Evolutionary conservation across 352 stramenopile genomes (phyloP).

Genomic region (Globisporangium canariense): DNA sequence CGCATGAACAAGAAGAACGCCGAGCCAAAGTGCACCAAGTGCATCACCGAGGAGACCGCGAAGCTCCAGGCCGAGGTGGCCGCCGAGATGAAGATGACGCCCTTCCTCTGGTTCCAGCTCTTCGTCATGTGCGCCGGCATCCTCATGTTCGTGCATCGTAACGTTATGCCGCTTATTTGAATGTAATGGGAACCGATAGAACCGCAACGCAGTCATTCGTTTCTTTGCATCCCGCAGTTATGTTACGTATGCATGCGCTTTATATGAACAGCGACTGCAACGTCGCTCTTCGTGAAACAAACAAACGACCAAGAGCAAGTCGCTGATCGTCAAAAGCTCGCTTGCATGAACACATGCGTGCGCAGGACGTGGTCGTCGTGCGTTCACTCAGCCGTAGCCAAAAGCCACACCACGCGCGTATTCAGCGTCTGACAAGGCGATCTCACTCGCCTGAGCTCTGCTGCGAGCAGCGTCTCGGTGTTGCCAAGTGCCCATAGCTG

Average conservation of each 20-base stretch:
- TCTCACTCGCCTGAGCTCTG: too few relatives aligned
- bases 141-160: conserved; percentile 65
- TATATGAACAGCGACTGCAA: not conserved
- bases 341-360: too few relatives aligned
- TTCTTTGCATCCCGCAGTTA: not conserved
- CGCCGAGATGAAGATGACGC: conserved; percentile 54
- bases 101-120: conserved; percentile 71
- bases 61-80: conserved; percentile 19
- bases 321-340: too few relatives aligned
- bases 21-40: conserved; percentile 42
- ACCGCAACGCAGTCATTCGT: not conserved
- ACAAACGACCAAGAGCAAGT: too few relatives aligned
- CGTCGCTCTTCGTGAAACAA: too few relatives aligned
- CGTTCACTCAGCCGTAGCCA: too few relatives aligned
- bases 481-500: too few relatives aligned
- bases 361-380: too few relatives aligned
- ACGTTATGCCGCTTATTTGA: conserved; percentile 57
- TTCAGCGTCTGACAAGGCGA: too few relatives aligned
- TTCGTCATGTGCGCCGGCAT: conserved; percentile 56
- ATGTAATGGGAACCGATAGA: not conserved
- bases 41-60: conserved; percentile 22
- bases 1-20: conserved; percentile 13
- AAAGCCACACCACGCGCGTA: too few relatives aligned
- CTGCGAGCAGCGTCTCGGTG: too few relatives aligned
- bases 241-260: not conserved